Evolutionary conservation across 2,329 filamentous ascomycete species (phyloP), one percentile per base, ranked within the genome.

Genomic region (Nemania sp.): DNA sequence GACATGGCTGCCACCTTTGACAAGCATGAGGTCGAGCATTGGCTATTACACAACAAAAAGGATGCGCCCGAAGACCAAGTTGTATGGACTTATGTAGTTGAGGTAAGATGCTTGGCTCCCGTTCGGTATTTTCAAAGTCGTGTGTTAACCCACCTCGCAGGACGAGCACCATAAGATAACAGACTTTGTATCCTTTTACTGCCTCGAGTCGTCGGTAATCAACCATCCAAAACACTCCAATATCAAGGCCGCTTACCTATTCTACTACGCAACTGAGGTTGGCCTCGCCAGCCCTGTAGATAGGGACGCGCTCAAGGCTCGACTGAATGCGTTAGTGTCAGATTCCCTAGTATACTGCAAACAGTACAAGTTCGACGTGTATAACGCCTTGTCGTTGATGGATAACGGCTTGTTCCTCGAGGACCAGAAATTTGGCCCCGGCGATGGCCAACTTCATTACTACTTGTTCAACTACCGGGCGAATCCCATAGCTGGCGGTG

Each of bases 381-480:
- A 98, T 85, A 99, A 99, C 77, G 95, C 94, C 0, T 86, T 99
- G 63, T 97, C 94, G 0, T 86, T 98, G 45, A 91, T 97, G 81
- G 95, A 99, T 80, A 99, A 99, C 80, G 92, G 90, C 0, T 86
- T 98, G 22, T 98, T 99, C 87, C 86, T 99, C 5, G 91, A 95
- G 78, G 87, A 98, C 73, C 93, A 98, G 77, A 97, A 97, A 80
- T 99, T 98, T 76, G 96, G 95, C 52, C 90, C 92, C 5, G 96
- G 96, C 35, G 96, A 99, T 79, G 96, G 96, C 54, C 93, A 96
- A 79, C 85, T 99, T 74, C 94, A 99, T 81, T 99, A 94, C 82
- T 99, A 99, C 80, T 85, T 99, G 35, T 99, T 97, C 87, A 99
- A 99, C 82, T 99, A 98, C 84, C 90, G 93, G 65, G 93, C 93